phyloP scores from a whole-genome alignment of 116 monocot genomes.

The Thalassia testudinum region DNA sequence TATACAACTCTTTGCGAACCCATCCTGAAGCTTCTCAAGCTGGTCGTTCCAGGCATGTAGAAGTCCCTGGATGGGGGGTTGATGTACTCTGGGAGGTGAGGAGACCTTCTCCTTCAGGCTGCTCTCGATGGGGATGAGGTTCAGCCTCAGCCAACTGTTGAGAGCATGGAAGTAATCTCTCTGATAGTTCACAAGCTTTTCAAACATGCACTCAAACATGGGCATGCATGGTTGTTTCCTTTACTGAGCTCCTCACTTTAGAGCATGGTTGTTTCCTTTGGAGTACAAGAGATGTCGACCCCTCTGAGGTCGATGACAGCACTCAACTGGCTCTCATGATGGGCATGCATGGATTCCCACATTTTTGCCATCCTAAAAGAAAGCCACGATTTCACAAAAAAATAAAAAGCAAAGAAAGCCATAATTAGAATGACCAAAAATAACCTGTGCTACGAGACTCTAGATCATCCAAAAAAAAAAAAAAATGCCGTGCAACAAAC shows the following conservation, averaged over 20 bases:
- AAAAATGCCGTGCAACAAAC: too few relatives aligned
- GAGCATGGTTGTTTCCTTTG: slow-evolving; percentile 45
- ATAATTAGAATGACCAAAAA: too few relatives aligned
- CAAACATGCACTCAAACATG: slow-evolving; percentile 33
- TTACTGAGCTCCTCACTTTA: slow-evolving; percentile 19
- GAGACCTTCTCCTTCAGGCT: slow-evolving; percentile 50
- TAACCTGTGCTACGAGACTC: too few relatives aligned
- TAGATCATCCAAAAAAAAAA: too few relatives aligned
- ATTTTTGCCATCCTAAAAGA: slow-evolving; percentile 50
- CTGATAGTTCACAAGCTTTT: slow-evolving; percentile 49
- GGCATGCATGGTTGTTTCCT: slow-evolving; percentile 25
- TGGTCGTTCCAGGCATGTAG: slow-evolving; percentile 59
- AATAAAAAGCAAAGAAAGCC: too few relatives aligned
- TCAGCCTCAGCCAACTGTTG: slow-evolving; percentile 58
- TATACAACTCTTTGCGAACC: slow-evolving; percentile 27
- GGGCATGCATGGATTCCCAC: slow-evolving; percentile 60
- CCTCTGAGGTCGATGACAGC: slow-evolving; percentile 20
- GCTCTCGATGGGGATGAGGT: slow-evolving; percentile 55
- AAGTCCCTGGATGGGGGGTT: slow-evolving; percentile 40
- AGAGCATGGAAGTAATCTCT: slow-evolving; percentile 55
- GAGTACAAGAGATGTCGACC: slow-evolving; percentile 26
- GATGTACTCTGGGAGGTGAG: slow-evolving; percentile 20
- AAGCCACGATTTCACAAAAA: too few relatives aligned
- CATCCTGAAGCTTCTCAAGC: slow-evolving; percentile 42
- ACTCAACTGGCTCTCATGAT: slow-evolving; percentile 40